Percentiles rank a stretch among this genome's conserved stretches.
These are phyloP conservation scores for Metschnikowia picachoensis DNA, from an alignment of 805 yeast species.

Conservation along the genomic window DNA sequence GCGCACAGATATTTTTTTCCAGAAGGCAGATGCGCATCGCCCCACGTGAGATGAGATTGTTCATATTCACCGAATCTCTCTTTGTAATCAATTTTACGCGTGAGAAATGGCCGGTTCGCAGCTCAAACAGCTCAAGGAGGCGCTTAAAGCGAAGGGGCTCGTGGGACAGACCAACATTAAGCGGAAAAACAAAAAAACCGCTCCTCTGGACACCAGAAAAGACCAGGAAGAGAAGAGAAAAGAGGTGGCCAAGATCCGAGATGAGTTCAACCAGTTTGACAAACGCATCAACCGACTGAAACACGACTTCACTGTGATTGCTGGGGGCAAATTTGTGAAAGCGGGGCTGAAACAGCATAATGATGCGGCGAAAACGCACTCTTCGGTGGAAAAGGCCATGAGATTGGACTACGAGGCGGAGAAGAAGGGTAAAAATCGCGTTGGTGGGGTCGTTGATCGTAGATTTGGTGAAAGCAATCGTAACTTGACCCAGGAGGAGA, in stretches of 20 bases:
- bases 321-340: slow-evolving; percentile 42
- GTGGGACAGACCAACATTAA: slow-evolving; percentile 80
- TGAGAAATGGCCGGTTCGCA: slow-evolving; percentile 80
- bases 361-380: slow-evolving; percentile 29
- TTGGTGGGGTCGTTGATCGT: slow-evolving; percentile 77
- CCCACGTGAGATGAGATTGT: too few species aligned
- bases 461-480: slow-evolving; percentile 86
- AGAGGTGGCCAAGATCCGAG: slow-evolving; percentile 58
- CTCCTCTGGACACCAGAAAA: slow-evolving; percentile 63
- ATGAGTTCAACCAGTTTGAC: slow-evolving; percentile 89
- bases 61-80: background rate
- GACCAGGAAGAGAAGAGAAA: slow-evolving; percentile 56
- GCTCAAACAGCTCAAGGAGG: slow-evolving; percentile 74
- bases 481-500: slow-evolving; percentile 77
- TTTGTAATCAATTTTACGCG: background rate
- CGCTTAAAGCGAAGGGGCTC: slow-evolving; percentile 71
- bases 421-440: slow-evolving; percentile 59
- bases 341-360: slow-evolving; percentile 38
- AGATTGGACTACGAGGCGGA: slow-evolving; percentile 62
- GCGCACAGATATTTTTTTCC: too few species aligned
- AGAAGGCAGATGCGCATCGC: too few species aligned
- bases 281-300: slow-evolving; percentile 66
- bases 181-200: slow-evolving; percentile 47
- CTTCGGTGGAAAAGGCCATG: slow-evolving; percentile 39
- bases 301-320: slow-evolving; percentile 43